Percentiles rank a stretch among this genome's conserved stretches.
Conservation (phyloP, 306 rosid species). For the Vicia sativa region DNA sequence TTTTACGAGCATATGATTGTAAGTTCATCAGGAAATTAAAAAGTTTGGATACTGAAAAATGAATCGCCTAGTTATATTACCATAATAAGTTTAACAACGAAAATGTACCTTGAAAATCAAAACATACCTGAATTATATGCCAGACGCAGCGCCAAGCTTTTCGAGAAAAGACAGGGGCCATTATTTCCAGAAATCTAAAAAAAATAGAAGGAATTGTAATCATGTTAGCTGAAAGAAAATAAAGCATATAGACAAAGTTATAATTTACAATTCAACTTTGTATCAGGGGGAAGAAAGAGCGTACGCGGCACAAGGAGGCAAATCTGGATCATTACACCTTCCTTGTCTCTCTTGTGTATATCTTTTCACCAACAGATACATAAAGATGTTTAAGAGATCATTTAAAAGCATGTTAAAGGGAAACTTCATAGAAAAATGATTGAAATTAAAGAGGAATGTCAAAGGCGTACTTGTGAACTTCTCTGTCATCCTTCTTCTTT, state of each 20-base stretch:
- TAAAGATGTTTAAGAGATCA: constrained; percentile 29
- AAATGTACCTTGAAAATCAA: constrained; percentile 27
- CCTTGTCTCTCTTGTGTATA: constrained; percentile 86
- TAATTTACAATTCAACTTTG: constrained; percentile 24
- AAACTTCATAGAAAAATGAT: constrained; percentile 13
- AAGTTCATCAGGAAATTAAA: constrained; percentile 20
- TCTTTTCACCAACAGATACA: constrained; percentile 57
- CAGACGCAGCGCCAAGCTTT: constrained; percentile 99
- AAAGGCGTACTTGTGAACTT: constrained; percentile 77
- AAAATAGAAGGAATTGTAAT: constrained; percentile 26
- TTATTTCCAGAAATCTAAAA: constrained; percentile 91
- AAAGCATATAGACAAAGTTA: neutral
- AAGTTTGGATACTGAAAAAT: neutral
- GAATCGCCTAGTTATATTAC: neutral
- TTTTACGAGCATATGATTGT: constrained; percentile 59
- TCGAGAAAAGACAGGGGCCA: constrained; percentile 96
- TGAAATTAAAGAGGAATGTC: constrained; percentile 22
- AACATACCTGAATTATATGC: constrained; percentile 88
- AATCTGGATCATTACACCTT: constrained; percentile 86
- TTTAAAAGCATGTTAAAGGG: constrained; percentile 33
- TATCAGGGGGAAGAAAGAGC: constrained; percentile 46
- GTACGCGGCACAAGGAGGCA: constrained; percentile 99
- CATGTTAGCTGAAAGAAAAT: constrained; percentile 14
- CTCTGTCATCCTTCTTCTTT: constrained; percentile 87
- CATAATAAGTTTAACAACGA: neutral